A percentile compares a stretch with the other conserved stretches of the same genome.
phyloP scores from a whole-genome alignment of 352 stramenopile genomes.

The Lagenidium sp. region DNA sequence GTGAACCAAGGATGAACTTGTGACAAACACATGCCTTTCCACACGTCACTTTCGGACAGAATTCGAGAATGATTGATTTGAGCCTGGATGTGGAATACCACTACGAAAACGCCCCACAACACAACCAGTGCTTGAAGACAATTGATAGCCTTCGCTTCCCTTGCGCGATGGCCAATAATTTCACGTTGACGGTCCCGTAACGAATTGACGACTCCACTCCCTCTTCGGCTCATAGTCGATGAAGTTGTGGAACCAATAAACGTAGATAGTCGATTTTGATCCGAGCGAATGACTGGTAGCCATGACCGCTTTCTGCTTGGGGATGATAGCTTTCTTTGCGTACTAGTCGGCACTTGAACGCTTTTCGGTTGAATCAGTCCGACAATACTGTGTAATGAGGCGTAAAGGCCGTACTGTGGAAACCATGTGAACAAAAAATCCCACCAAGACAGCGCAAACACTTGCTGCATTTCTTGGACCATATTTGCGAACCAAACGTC shows the following conservation, averaged over 20 bases:
- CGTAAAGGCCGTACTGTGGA: constrained; percentile 14
- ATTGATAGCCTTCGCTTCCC: not conserved
- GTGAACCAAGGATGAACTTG: constrained; percentile 7
- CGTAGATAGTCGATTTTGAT: too few species aligned
- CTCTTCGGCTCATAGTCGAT: too few species aligned
- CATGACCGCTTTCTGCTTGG: too few species aligned
- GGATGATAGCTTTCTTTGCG: too few species aligned
- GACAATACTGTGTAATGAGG: constrained; percentile 10
- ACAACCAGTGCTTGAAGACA: not conserved
- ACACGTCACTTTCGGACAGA: not conserved
- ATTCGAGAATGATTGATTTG: too few species aligned
- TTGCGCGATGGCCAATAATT: not conserved
- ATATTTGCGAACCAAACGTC: constrained; percentile 13
- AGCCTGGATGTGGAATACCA: not conserved
- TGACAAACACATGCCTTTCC: not conserved
- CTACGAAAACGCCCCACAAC: not conserved
- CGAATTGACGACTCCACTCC: not conserved
- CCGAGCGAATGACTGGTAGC: too few species aligned
- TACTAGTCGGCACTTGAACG: too few species aligned
- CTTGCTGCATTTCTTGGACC: constrained; percentile 16
- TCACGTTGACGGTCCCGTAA: not conserved
- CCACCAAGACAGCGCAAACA: constrained; percentile 6
- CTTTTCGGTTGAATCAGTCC: constrained; percentile 1
- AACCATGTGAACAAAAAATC: constrained; percentile 15
- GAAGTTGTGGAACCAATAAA: too few species aligned